phyloP scores from a whole-genome alignment of 2,329 filamentous ascomycete genomes.

The Achaetomium macrosporum region DNA sequence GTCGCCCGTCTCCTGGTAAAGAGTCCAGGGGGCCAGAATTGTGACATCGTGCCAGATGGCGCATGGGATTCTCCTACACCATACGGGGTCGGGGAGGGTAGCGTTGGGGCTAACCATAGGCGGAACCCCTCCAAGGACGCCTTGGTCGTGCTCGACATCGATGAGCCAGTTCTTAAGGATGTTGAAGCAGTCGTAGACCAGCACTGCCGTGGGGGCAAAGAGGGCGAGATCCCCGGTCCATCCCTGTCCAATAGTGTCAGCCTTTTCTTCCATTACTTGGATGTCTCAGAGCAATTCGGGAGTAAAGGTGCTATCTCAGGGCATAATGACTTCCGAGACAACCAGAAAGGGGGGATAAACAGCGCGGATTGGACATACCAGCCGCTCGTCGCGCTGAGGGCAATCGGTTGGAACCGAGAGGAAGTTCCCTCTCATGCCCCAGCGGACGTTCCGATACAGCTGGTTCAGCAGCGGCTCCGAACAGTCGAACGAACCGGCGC shows the following conservation, averaged over 20 bases:
- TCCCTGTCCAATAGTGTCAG: background rate
- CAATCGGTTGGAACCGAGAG: background rate
- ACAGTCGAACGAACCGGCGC: background rate
- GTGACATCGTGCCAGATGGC: background rate
- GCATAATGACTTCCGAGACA: no score
- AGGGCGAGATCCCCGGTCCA: slow-evolving; percentile 1
- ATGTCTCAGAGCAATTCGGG: no score
- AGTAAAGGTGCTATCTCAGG: no score
- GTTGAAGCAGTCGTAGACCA: slow-evolving; percentile 1
- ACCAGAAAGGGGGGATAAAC: no score
- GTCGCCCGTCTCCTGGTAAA: background rate
- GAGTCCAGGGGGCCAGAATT: background rate
- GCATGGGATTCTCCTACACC: background rate
- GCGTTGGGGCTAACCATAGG: slow-evolving; percentile 1
- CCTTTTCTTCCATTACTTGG: no score
- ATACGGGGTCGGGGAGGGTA: background rate
- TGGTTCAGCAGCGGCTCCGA: background rate
- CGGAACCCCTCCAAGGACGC: background rate
- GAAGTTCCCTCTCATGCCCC: background rate
- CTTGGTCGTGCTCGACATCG: background rate
- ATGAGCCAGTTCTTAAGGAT: background rate
- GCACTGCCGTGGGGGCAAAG: background rate
- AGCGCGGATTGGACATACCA: background rate
- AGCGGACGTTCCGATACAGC: background rate
- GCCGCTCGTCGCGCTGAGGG: background rate